Evolutionary conservation across 2,329 filamentous ascomycete genomes (phyloP), one percentile per base, ranked within the genome.

Genomic region (Paraphaeosphaeria sporulosa): DNA sequence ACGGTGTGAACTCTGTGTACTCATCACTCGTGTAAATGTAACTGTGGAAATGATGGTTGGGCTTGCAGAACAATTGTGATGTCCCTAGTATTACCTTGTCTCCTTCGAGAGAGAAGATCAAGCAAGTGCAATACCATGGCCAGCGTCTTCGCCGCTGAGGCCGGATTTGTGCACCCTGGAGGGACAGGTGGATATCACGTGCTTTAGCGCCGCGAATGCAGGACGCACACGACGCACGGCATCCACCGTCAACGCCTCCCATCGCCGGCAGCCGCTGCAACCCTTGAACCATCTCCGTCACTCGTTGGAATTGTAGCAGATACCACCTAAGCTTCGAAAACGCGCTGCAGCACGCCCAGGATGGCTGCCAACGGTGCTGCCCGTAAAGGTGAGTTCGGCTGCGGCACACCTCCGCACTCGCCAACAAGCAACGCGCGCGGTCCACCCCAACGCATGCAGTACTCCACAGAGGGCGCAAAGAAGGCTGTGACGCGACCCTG

Each of bases 321-420:
- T 17, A 34, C 27, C 46, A 50, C n/a, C 55, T 19, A 49, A 7
- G 32, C n/a, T 32, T 13, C 30, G 23, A n/a, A 30, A 32, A 4
- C 48, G 49, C 27, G n/a, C 42, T 7, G n/a, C 34, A 36, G 19
- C 40, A 49, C 19, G 43, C 44, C 52, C 59, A 60, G 44, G 60
- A 78, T 77, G 75, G 71, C 73, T 46, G 70, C 73, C 42, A 76
- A 74, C 64, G 77, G 74, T 55, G 72, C 15, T 30, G 56, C 72
- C 51, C 76, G 76, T 63, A 78, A 78, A 70, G 70, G 76, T 77
- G 66, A 62, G 66, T 65, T 62, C 60, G 46, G 46, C 47, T 38
- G 21, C 54, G 54, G 17, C 59, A 50, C 47, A 61, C 63, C 64
- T 58, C 60, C 21, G 52, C 56, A 38, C 42, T 42, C 36, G 42